A percentile compares a stretch with the other conserved stretches of the same genome.
phyloP scores from a whole-genome alignment of 2,329 filamentous ascomycete genomes.

The Magnaporthales sp. region DNA sequence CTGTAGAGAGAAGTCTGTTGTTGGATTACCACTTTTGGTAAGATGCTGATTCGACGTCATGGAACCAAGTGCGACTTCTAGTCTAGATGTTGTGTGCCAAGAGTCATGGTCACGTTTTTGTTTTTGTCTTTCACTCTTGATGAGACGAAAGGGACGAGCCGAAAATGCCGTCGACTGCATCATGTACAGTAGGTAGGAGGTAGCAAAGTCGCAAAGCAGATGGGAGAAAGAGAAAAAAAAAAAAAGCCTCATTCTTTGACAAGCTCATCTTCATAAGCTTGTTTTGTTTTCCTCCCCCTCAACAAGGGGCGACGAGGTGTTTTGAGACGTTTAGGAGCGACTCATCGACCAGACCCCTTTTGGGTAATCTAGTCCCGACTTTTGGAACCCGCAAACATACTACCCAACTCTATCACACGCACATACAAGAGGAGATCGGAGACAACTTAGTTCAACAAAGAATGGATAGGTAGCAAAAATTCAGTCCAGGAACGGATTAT shows the following conservation, averaged over 20 bases:
- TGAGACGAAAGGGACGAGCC: neutral
- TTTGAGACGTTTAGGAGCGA: neutral
- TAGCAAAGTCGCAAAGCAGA: neutral
- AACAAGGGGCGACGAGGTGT: neutral
- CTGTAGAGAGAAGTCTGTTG: neutral
- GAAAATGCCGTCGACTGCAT: neutral
- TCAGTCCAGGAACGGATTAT: neutral
- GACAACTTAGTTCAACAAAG: neutral
- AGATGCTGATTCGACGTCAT: neutral
- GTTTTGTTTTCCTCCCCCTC: neutral
- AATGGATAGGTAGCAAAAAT: neutral
- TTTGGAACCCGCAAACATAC: neutral
- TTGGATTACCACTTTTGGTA: neutral
- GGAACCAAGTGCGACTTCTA: neutral
- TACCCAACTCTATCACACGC: neutral
- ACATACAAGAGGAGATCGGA: neutral
- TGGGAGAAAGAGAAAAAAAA: no score
- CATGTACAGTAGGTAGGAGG: neutral
- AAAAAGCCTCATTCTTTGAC: neutral
- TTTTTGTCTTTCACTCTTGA: neutral
- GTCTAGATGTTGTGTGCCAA: neutral
- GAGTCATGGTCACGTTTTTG: neutral
- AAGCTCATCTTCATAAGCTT: neutral
- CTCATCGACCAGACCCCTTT: neutral
- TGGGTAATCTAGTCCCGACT: neutral